Evolutionary conservation across 768 basidiomycete species (phyloP).

Genomic region (Gymnopilus junonius): DNA sequence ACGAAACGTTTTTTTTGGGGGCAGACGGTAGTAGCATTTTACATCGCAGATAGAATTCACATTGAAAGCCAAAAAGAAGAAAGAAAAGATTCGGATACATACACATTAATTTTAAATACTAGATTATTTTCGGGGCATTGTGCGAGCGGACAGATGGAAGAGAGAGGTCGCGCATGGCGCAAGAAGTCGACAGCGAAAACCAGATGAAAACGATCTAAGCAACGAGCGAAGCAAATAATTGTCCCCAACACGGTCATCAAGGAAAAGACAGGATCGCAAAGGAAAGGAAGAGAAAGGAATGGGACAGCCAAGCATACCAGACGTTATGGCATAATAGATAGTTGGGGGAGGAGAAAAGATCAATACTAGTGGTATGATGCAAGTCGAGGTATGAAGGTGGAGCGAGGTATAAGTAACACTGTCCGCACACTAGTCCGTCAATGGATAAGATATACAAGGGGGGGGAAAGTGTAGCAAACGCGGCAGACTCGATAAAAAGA

Average conservation of each 20-base stretch:
- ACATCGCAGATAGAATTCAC: background rate
- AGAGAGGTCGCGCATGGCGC: constrained; percentile 4
- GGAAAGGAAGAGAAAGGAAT: constrained; percentile 1
- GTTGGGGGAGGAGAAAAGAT: background rate
- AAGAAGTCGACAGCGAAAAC: constrained; percentile 7
- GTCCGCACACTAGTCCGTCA: constrained; percentile 17
- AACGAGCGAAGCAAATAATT: constrained; percentile 6
- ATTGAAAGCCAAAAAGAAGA: constrained; percentile 3
- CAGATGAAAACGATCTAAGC: constrained; percentile 9
- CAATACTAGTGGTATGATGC: constrained; percentile 8
- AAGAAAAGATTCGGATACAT: constrained; percentile 18
- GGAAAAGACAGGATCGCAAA: constrained; percentile 6
- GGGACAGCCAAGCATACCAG: constrained; percentile 20
- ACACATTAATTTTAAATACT: constrained; percentile 29
- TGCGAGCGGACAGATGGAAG: constrained; percentile 7
- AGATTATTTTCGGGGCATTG: constrained; percentile 25
- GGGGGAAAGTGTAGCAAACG: constrained; percentile 10
- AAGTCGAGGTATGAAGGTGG: constrained; percentile 13
- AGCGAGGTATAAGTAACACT: constrained; percentile 13
- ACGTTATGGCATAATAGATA: constrained; percentile 18
- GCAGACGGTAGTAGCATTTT: background rate
- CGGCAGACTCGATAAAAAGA: constrained; percentile 12
- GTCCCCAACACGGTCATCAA: constrained; percentile 13
- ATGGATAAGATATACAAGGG: constrained; percentile 19
- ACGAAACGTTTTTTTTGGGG: background rate